Base-by-base conservation (phyloP, 2,329 filamentous ascomycete genomes). In the Pseudogymnoascus destructans region DNA sequence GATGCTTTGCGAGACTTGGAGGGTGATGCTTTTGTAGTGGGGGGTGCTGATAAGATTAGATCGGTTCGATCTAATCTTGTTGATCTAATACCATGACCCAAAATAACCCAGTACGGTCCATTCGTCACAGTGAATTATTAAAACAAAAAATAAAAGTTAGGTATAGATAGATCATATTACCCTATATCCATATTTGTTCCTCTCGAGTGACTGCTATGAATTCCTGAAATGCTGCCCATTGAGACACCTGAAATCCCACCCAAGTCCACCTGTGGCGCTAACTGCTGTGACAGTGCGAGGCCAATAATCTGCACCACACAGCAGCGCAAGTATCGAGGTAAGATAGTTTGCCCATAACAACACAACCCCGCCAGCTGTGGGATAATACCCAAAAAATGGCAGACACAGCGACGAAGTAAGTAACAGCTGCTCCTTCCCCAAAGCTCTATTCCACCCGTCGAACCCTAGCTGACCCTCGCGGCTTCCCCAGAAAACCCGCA, bases 401-500 rank as follows among this genome's bases (percentile, higher is more conserved):
- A 59, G 65, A 67, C 33, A 61, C 62, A 58, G 61, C 61, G n/a
- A 38, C 55, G 5, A 65, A 66, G 67, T 69, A 61, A 62, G 63
- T 46, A 3, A 58, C 8, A 32, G 4, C 23, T n/a, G 23, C 54
- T 15, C 5, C 13, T 35, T 52, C n/a, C 21, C 9, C 19, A 42
- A 5, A 11, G 46, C 38, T 19, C 33, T 13, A 13, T 19, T 3
- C 25, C 15, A 5, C 5, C 10, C 10, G 19, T 7, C 33, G 8
- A 23, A 10, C 25, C 33, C 33, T 35, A 40, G 52, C 60, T 65
- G 60, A 66, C 35, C 11, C 8, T 6, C 13, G 21, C n/a, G 21
- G 27, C 52, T 35, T 55, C 27, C 40, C 21, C 57, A 74, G 73
- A 62, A 75, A 78, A 66, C 78, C 77, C 70, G 72, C 72, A 30